A percentile compares a stretch with the other conserved stretches of the same genome.
Conservation (phyloP, 179 eudicot species). For the Silene noctiflora region DNA sequence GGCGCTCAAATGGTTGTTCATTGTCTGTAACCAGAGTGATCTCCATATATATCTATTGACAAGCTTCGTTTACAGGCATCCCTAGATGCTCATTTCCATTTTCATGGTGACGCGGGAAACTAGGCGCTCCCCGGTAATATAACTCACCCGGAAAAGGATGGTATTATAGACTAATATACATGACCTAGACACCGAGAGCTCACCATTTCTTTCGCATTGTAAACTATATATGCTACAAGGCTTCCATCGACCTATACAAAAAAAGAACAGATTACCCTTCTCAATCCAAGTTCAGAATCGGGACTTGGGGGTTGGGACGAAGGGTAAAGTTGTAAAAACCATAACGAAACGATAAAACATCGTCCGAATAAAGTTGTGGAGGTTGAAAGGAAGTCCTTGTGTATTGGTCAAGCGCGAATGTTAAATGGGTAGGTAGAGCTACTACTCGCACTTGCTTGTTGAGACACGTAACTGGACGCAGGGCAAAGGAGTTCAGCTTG, state of each 20-base stretch:
- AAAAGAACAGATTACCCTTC: conserved; percentile 23
- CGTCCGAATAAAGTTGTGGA: conserved; percentile 22
- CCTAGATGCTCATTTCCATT: conserved; percentile 22
- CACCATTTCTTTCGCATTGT: conserved; percentile 29
- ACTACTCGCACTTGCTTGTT: conserved; percentile 67
- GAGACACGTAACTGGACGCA: conserved; percentile 47
- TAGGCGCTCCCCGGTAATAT: conserved; percentile 14
- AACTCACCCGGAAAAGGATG: conserved; percentile 18
- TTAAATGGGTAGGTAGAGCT: conserved; percentile 52
- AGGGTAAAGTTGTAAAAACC: conserved; percentile 5
- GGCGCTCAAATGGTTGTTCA: conserved; percentile 6
- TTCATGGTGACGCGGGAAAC: conserved; percentile 17
- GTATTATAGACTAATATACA: conserved; percentile 22
- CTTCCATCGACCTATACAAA: conserved; percentile 39
- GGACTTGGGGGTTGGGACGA: conserved; percentile 25
- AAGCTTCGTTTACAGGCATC: conserved; percentile 27
- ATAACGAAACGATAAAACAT: conserved; percentile 25
- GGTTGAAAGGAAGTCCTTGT: conserved; percentile 18
- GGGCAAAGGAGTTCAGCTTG: conserved; percentile 89
- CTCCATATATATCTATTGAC: conserved; percentile 22
- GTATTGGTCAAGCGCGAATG: conserved; percentile 21
- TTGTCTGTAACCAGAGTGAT: conserved; percentile 13
- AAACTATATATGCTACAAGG: conserved; percentile 42
- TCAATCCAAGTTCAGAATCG: conserved; percentile 34
- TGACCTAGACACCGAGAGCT: conserved; percentile 24